Conservation (phyloP, 345 rosid species). For the Lumnitzera racemosa region DNA sequence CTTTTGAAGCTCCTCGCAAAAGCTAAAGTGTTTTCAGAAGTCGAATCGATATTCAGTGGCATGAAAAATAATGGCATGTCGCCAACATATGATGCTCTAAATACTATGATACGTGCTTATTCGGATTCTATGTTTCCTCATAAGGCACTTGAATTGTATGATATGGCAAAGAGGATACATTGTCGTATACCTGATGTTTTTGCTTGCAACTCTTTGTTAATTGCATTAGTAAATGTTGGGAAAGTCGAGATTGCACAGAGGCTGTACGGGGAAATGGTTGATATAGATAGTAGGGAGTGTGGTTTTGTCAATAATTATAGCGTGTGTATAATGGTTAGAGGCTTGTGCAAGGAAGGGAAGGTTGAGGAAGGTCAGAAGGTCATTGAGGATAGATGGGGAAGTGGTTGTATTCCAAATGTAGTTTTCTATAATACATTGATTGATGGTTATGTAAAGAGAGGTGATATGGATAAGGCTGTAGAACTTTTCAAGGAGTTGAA, state of each 20-base stretch:
- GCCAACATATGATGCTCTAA: slow-evolving; percentile 54
- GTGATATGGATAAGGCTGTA: slow-evolving; percentile 36
- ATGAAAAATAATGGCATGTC: slow-evolving; percentile 36
- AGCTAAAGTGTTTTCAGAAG: slow-evolving; percentile 37
- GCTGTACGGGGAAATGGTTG: slow-evolving; percentile 59
- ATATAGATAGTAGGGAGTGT: slow-evolving; percentile 25
- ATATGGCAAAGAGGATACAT: slow-evolving; percentile 19
- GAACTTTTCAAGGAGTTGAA: slow-evolving; percentile 50
- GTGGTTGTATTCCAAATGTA: slow-evolving; percentile 67
- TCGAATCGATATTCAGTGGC: slow-evolving; percentile 29
- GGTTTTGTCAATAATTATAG: slow-evolving; percentile 51
- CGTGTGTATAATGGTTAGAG: slow-evolving; percentile 53
- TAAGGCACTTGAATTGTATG: slow-evolving; percentile 52
- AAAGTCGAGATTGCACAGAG: slow-evolving; percentile 37
- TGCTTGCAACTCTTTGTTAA: slow-evolving; percentile 67
- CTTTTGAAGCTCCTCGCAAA: slow-evolving; percentile 65
- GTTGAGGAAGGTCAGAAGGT: slow-evolving; percentile 57
- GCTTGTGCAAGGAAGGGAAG: slow-evolving; percentile 65
- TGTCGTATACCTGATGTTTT: slow-evolving; percentile 41
- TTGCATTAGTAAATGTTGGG: slow-evolving; percentile 26
- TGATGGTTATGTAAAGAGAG: slow-evolving; percentile 56
- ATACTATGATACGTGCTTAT: slow-evolving; percentile 41
- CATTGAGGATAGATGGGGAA: slow-evolving; percentile 69
- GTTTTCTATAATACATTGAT: slow-evolving; percentile 71
- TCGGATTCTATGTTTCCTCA: slow-evolving; percentile 41